Evolutionary conservation across 345 rosid species (phyloP).

Genomic region (Salix dunnii): DNA sequence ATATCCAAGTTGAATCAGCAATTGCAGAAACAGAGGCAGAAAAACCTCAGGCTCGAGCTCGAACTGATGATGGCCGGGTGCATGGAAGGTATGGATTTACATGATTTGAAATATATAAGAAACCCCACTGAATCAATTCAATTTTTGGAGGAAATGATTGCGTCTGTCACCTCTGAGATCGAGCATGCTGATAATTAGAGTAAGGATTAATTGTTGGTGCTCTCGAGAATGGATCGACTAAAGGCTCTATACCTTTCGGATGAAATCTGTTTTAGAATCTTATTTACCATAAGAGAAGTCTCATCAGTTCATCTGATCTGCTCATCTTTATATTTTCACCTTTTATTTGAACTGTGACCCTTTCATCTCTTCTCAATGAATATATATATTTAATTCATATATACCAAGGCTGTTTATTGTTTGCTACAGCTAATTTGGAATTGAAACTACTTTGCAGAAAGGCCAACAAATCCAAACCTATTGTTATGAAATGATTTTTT

Average conservation of each 20-base stretch:
- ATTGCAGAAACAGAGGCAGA: slow-evolving; percentile 17
- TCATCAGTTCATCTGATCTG: not conserved
- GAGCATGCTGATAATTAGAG: not conserved
- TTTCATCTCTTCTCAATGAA: no score
- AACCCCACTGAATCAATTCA: slow-evolving; percentile 10
- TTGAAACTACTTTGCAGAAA: no score
- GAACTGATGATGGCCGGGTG: slow-evolving; percentile 11
- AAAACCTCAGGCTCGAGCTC: slow-evolving; percentile 29
- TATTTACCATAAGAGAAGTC: not conserved
- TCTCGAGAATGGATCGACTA: not conserved
- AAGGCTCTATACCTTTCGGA: not conserved
- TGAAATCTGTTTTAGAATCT: not conserved
- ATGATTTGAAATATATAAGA: slow-evolving; percentile 5
- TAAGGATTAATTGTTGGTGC: not conserved
- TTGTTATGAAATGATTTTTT: no score
- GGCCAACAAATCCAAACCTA: no score
- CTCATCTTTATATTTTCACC: no score
- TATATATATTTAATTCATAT: no score
- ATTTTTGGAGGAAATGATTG: slow-evolving; percentile 20
- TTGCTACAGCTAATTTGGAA: no score
- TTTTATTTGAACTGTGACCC: no score
- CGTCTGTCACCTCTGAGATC: not conserved
- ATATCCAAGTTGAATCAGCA: slow-evolving; percentile 13
- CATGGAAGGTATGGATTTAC: slow-evolving; percentile 1
- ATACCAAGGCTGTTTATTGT: no score